Conservation (phyloP, 352 stramenopile genomes). For the Elongisporangium anandrum region DNA sequence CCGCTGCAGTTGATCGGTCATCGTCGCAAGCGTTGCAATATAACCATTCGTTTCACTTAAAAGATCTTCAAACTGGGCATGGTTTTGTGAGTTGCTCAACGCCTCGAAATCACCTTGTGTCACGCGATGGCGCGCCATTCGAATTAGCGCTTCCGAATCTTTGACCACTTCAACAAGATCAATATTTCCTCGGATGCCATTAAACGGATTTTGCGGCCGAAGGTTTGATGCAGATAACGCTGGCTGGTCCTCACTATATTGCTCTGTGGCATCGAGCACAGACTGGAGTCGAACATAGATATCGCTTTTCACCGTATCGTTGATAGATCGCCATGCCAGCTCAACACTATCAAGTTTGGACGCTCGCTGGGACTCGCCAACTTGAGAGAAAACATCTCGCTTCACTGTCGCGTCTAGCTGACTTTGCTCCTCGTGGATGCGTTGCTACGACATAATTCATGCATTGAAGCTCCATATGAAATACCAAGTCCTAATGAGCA, state of each 20-base stretch:
- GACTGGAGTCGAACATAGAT: constrained; percentile 18
- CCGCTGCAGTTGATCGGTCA: constrained; percentile 30
- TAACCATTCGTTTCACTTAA: constrained; percentile 17
- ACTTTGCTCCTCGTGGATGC: constrained; percentile 38
- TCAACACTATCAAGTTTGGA: constrained; percentile 18
- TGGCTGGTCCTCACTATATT: constrained; percentile 32
- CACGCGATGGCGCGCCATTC: constrained; percentile 20
- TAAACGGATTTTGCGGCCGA: constrained; percentile 11
- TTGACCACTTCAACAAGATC: constrained; percentile 28
- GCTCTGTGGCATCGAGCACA: constrained; percentile 22
- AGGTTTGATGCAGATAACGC: constrained; percentile 21
- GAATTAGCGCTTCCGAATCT: constrained; percentile 28
- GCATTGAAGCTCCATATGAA: neutral
- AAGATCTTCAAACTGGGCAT: constrained; percentile 9
- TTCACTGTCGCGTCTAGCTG: constrained; percentile 18
- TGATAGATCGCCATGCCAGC: constrained; percentile 25
- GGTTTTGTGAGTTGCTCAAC: constrained; percentile 10
- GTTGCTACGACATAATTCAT: constrained; percentile 16
- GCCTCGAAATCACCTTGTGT: constrained; percentile 8
- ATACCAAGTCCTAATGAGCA: too few species aligned
- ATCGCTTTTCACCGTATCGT: constrained; percentile 9
- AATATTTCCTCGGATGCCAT: constrained; percentile 9
- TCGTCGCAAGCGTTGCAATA: constrained; percentile 20
- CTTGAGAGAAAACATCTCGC: constrained; percentile 29
- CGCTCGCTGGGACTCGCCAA: constrained; percentile 13